Evolutionary conservation across 2,329 filamentous ascomycete species (phyloP), one percentile per base, ranked within the genome.

Genomic region (Coniochaeta prunicola): DNA sequence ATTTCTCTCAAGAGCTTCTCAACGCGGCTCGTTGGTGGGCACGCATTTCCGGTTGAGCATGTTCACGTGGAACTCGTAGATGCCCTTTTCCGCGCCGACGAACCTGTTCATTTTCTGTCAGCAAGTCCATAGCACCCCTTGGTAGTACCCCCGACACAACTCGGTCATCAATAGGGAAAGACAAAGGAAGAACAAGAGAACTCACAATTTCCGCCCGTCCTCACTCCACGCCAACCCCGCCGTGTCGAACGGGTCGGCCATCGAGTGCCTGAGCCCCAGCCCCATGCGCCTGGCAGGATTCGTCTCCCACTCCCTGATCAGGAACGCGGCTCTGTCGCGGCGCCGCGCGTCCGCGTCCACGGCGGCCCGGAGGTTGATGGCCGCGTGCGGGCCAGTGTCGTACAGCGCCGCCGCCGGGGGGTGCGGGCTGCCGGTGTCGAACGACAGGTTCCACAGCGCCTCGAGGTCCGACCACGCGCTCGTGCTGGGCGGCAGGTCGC

Each of bases 21-120:
- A 56, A 2, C 36, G 54, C 54, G 31, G 54, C 21, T 53, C 28
- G 62, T 85, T 73, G 62, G 79, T 81, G 2, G 85, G 82, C 62
- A 78, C 81, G 33, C 80, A 73, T 70, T 85, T 89, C 60, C 89
- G 79, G 59, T 75, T 78, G 55, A 82, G 77, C 19, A 86, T 65
- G 68, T 91, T 86, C 63, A 92, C 79, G 34, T 80, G 81, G 65
- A 90, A 84, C 72, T 92, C 88, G 66, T 90, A 90, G 58, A 92
- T 87, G 59, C 89, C 89, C 64, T 90, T 85, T 68, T 90, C 86
- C 34, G 84, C 82, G 21, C 82, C 85, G 42, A 87, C 76, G 65
- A 82, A 87, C 58, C 85, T 88, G 57, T 7, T n/a, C 2, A 4
- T 38, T n/a, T 7, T 40, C 8, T 24, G 40, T 45, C 6, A 3